These are phyloP conservation scores for Chrysosporium queenslandicum DNA, from an alignment of 2,329 filamentous ascomycete genomes.

Conservation along the genomic window DNA sequence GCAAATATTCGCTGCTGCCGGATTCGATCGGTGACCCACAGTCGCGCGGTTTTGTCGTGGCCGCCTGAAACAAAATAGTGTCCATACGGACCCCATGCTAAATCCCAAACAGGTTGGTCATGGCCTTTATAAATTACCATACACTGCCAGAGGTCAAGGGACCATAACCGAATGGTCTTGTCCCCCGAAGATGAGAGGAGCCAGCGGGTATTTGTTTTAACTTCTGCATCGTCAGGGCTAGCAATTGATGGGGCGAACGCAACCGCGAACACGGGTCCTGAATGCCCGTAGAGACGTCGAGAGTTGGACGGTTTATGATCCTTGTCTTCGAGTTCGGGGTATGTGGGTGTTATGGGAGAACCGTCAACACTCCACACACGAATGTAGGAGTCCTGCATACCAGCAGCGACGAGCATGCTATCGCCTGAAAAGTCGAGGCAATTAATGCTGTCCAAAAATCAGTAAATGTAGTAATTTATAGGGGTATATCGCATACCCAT, in stretches of 20 bases:
- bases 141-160: conserved; percentile 80
- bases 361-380: conserved; percentile 88
- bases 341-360: conserved; percentile 61
- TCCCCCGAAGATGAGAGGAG: conserved; percentile 82
- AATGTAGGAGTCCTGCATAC: conserved; percentile 90
- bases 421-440: conserved; percentile 94
- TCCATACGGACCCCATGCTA: conserved; percentile 83
- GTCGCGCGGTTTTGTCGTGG: conserved; percentile 77
- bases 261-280: conserved; percentile 77
- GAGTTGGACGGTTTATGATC: conserved; percentile 56
- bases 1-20: conserved; percentile 79
- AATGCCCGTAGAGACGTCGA: conserved; percentile 73
- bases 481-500: conserved; percentile 51
- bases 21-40: conserved; percentile 90
- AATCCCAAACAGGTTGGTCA: conserved; percentile 76
- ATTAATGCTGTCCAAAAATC: conserved; percentile 52
- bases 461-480: conserved; percentile 16
- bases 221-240: conserved; percentile 40
- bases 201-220: conserved; percentile 57
- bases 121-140: conserved; percentile 91
- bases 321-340: conserved; percentile 46
- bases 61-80: conserved; percentile 88
- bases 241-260: conserved; percentile 69
- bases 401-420: conserved; percentile 72
- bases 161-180: conserved; percentile 84